Evolutionary conservation across 2,329 filamentous ascomycete species (phyloP), one percentile per base, ranked within the genome.

Genomic region (Diaporthe helianthi): DNA sequence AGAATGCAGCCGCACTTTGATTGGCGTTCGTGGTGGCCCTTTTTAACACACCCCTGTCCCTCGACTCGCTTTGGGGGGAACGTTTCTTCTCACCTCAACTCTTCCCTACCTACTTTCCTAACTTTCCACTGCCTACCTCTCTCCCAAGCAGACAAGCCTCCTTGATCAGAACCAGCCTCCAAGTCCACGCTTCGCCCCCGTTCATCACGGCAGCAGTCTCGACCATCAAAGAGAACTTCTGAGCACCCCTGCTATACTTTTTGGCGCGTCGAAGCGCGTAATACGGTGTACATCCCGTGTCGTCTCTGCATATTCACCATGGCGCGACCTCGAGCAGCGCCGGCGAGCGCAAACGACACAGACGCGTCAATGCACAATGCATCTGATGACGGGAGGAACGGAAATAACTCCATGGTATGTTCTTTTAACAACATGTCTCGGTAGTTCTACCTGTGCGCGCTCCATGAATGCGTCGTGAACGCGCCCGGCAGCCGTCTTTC

Each of bases 361-460:
- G 87, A 89, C 83, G 86, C 86, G 80, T 89, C 88, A 71, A 90
- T 90, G 86, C 84, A 83, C 52, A 89, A 90, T 78, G 86, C 83
- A 66, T 85, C 85, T 31, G 85, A 85, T 24, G 74, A 80, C 55
- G 81, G 78, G 15, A 78, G 80, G 38, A 76, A 72, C 49, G 73
- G 66, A 17, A 77, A 70, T 55, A 83, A 87, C n/a, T 81, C 83
- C 70, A 86, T 87, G 83, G 86, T 88, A 76, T 70, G 81, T 76
- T 22, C 8, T 24, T 22, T 31, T n/a, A 52, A 60, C 36, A 41
- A 52, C 6, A 52, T 29, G 6, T 38, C 31, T 26, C 4, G 17
- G 31, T 29, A 6, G 19, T 5, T 17, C 15, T 47, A 52, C n/a
- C 9, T 51, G 65, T n/a, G 41, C 53, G 52, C 52, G 65, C 33